Evolutionary conservation across 305 asterid genomes (phyloP).

Genomic region (Fraxinus dipetala): DNA sequence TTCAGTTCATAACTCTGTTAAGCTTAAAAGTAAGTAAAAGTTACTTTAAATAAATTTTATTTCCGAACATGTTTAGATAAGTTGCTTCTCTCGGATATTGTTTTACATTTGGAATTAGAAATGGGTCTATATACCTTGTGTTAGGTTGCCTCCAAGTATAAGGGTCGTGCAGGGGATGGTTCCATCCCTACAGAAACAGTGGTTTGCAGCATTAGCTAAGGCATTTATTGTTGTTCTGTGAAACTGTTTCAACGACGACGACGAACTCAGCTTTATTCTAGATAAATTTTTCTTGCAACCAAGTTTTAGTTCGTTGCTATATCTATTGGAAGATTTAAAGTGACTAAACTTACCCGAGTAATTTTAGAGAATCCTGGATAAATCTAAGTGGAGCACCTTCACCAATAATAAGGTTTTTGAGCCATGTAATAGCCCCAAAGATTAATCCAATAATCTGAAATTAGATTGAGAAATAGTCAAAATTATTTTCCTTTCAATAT

Average conservation of each 20-base stretch:
- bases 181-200: slow-evolving; percentile 44
- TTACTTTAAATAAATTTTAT: neutral
- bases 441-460: slow-evolving; percentile 56
- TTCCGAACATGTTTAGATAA: neutral
- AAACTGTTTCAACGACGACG: neutral
- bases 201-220: neutral
- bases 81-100: neutral
- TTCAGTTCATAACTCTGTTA: neutral
- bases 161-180: slow-evolving; percentile 75
- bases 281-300: neutral
- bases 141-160: slow-evolving; percentile 74
- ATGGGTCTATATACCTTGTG: slow-evolving; percentile 36
- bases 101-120: neutral
- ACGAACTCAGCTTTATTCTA: neutral
- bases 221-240: neutral
- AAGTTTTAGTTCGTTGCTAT: neutral
- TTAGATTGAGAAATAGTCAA: neutral
- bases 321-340: neutral
- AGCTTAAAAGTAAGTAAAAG: neutral
- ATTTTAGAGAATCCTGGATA: slow-evolving; percentile 45
- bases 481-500: neutral
- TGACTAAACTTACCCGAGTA: slow-evolving; percentile 48
- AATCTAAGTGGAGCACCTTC: slow-evolving; percentile 61
- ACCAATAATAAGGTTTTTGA: slow-evolving; percentile 51
- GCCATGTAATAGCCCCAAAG: slow-evolving; percentile 55